Evolutionary conservation across 305 asterid genomes (phyloP), one percentile per base, ranked within the genome.

Genomic region (Fraxinus nigra): DNA sequence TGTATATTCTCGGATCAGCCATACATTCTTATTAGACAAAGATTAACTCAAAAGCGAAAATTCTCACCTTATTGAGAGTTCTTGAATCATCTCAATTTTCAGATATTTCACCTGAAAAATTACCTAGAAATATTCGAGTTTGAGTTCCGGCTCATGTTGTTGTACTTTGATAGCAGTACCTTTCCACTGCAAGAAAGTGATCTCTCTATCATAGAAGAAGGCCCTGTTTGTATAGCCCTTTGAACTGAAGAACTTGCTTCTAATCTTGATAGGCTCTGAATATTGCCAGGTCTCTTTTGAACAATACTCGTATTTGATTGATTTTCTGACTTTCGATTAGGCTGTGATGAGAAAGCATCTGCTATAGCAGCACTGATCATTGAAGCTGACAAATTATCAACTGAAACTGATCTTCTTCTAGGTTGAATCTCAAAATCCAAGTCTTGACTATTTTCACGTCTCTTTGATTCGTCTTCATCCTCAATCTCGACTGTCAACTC

Each of bases 141-240:
- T 78, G 83, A 73, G 24, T 34, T 82, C 79, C 85, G 72, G 67
- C 65, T 85, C 85, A 82, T 82, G 86, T 87, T 82, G 59, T 84
- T 81, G 38, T 88, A 84, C 82, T 89, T 76, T 2, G 89, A 84
- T 8, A 83, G 75, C 37, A 86, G 86, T 24, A 89, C 89, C 24
- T 86, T 88, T 0, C 91, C 93, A 72, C 92, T 90, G 69, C 97
- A 91, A 4, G 97, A 91, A 75, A 80, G 84, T 65, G 97, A 92
- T 77, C 94, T 87, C 85, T 89, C 82, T 74, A 63, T 88, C 5
- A 84, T 70, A 10, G 85, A 73, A 83, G 90, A 84, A 38, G 88
- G 24, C 65, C 86, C 89, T 22, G 78, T 82, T 63, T 67, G 84
- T 75, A 14, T 16, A 34, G 67, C 33, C 70, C 86, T 69, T 22